Conservation (phyloP, 768 basidiomycete species). For the Boletus patriciae region DNA sequence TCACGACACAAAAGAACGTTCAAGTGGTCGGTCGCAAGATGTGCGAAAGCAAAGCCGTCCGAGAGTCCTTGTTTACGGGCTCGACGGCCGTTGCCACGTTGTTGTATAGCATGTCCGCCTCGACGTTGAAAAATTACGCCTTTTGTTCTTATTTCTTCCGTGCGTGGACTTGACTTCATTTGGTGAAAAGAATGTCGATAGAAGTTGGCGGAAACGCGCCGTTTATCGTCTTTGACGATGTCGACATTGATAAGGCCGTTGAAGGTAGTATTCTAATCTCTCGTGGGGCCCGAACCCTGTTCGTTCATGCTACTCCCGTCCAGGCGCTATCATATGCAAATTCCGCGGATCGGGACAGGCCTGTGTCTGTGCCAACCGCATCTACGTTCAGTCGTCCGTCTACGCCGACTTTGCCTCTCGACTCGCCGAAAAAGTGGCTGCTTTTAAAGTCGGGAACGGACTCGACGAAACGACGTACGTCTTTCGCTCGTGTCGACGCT, state of each 20-base stretch:
- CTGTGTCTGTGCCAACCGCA: conserved; percentile 85
- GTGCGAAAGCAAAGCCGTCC: conserved; percentile 83
- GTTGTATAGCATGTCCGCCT: conserved; percentile 68
- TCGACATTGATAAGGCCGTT: conserved; percentile 89
- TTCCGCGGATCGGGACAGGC: conserved; percentile 84
- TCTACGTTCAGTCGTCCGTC: conserved; percentile 87
- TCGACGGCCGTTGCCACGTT: conserved; percentile 80
- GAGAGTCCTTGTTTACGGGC: conserved; percentile 91
- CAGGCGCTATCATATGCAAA: conserved; percentile 74
- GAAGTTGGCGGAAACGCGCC: conserved; percentile 95
- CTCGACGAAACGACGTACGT: conserved; percentile 72
- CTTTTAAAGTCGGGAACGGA: conserved; percentile 88
- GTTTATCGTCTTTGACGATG: conserved; percentile 97
- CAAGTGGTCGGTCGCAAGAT: conserved; percentile 89
- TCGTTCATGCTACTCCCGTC: conserved; percentile 1
- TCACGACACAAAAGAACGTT: conserved; percentile 85
- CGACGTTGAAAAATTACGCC: conserved; percentile 78
- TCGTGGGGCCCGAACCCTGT: neutral
- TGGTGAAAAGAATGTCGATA: conserved; percentile 52
- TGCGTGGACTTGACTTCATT: neutral
- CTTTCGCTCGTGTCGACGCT: neutral
- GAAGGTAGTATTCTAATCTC: conserved; percentile 47
- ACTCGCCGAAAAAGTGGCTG: conserved; percentile 78
- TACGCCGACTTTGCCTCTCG: conserved; percentile 92
- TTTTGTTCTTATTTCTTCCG: neutral